Percentiles rank a stretch among this genome's conserved stretches.
These are phyloP conservation scores for Globisporangium iwayamae DNA, from an alignment of 352 stramenopile species.

Conservation along the genomic window DNA sequence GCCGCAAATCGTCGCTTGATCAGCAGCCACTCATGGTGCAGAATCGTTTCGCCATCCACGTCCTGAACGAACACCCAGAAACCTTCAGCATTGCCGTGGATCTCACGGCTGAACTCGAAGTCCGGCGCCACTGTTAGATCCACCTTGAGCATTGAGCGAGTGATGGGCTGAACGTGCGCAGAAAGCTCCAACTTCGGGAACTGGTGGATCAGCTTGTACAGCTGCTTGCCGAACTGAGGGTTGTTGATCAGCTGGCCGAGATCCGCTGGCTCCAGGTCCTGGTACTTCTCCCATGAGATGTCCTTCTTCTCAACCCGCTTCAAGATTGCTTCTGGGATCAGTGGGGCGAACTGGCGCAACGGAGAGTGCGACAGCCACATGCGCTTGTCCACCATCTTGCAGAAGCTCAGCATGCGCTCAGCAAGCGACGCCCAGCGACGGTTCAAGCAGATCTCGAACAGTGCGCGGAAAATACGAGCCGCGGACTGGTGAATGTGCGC, in stretches of 20 bases:
- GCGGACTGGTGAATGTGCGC: slow-evolving; percentile 98
- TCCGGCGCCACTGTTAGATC: slow-evolving; percentile 96
- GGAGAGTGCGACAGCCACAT: slow-evolving; percentile 98
- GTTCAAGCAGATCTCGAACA: slow-evolving; percentile 99
- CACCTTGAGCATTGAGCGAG: slow-evolving; percentile 93
- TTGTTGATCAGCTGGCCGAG: slow-evolving; percentile 97
- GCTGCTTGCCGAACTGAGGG: slow-evolving; percentile 96
- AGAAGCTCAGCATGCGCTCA: slow-evolving; percentile 95
- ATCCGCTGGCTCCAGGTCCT: slow-evolving; percentile 96
- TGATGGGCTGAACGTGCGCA: slow-evolving; percentile 98
- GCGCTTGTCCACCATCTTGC: slow-evolving; percentile 99
- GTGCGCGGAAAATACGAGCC: slow-evolving; percentile 95
- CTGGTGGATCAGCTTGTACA: slow-evolving; percentile 98
- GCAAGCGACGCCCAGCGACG: slow-evolving; percentile 94
- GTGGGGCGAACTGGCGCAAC: slow-evolving; percentile 94
- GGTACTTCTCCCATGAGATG: slow-evolving; percentile 98
- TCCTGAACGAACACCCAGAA: slow-evolving; percentile 99
- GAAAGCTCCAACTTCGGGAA: slow-evolving; percentile 97
- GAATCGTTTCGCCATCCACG: slow-evolving; percentile 97
- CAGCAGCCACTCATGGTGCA: slow-evolving; percentile 97
- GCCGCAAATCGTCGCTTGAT: slow-evolving; percentile 87
- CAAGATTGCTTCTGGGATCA: slow-evolving; percentile 94
- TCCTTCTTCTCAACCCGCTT: slow-evolving; percentile 98
- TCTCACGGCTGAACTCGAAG: slow-evolving; percentile 96
- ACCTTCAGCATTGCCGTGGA: slow-evolving; percentile 95